Percentiles rank a stretch among this genome's conserved stretches.
phyloP scores from a whole-genome alignment of 1,139 yeast species.

The Blastobotrys petasosporus region DNA sequence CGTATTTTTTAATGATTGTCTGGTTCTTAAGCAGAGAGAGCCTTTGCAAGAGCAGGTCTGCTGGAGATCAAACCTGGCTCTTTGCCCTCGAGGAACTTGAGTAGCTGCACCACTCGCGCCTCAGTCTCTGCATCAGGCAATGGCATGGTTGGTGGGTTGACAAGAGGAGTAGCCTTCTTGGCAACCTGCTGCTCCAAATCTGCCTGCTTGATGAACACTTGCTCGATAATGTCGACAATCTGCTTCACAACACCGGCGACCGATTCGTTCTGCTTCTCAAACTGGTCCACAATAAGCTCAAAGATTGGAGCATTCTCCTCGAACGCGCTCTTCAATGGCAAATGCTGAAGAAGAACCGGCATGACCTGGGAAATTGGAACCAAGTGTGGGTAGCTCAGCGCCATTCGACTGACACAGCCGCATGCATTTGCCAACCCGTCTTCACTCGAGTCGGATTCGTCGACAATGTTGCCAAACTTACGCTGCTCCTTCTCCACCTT shows the following conservation, averaged over 20 bases:
- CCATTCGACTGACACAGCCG: slow-evolving; percentile 95
- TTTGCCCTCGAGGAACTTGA: slow-evolving; percentile 65
- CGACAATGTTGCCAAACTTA: slow-evolving; percentile 47
- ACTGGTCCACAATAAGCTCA: slow-evolving; percentile 65
- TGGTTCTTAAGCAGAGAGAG: not conserved
- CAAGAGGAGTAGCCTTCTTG: slow-evolving; percentile 4
- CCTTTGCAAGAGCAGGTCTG: slow-evolving; percentile 5
- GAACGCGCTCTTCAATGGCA: slow-evolving; percentile 82
- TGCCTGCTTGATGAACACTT: slow-evolving; percentile 65
- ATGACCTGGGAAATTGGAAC: slow-evolving; percentile 79
- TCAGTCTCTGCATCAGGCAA: slow-evolving; percentile 65
- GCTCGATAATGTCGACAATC: slow-evolving; percentile 61
- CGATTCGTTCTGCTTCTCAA: slow-evolving; percentile 54
- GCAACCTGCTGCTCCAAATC: slow-evolving; percentile 58
- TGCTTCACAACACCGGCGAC: slow-evolving; percentile 56
- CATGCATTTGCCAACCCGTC: slow-evolving; percentile 91
- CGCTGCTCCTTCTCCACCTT: slow-evolving; percentile 61
- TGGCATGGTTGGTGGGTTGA: slow-evolving; percentile 38
- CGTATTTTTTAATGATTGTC: no score
- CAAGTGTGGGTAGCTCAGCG: slow-evolving; percentile 61
- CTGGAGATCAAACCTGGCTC: slow-evolving; percentile 42
- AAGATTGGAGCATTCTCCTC: slow-evolving; percentile 93
- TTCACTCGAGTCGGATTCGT: slow-evolving; percentile 75
- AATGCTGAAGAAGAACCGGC: slow-evolving; percentile 66
- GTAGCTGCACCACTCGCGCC: slow-evolving; percentile 57